These are phyloP conservation scores for Ephemerocybe angulata DNA, from an alignment of 768 basidiomycete genomes.

Conservation along the genomic window DNA sequence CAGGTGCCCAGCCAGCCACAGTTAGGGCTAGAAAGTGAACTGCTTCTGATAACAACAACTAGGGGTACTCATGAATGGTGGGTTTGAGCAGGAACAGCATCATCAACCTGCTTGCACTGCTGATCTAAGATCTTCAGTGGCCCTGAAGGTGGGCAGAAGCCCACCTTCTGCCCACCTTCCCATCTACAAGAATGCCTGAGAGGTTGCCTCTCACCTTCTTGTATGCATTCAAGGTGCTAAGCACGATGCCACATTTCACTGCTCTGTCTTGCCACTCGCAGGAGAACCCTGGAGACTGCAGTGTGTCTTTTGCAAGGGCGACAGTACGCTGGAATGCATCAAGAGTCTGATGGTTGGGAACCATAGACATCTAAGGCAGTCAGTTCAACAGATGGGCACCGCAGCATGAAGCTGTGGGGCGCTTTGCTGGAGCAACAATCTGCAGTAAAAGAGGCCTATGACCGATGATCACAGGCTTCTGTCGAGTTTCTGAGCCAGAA, in stretches of 20 bases:
- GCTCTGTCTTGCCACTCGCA: slow-evolving; percentile 28
- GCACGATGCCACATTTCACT: slow-evolving; percentile 17
- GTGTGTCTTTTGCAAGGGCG: slow-evolving; percentile 23
- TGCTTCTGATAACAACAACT: too few relatives aligned
- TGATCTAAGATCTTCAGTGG: too few relatives aligned
- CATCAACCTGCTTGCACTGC: too few relatives aligned
- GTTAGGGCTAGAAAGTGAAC: too few relatives aligned
- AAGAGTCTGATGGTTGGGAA: slow-evolving; percentile 2
- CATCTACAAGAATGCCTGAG: background rate
- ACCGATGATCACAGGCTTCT: too few relatives aligned
- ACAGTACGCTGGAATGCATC: slow-evolving; percentile 15
- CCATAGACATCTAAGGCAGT: background rate
- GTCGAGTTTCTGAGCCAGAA: too few relatives aligned
- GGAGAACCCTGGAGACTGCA: slow-evolving; percentile 16
- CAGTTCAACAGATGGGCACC: background rate
- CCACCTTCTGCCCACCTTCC: too few relatives aligned
- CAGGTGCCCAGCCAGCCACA: too few relatives aligned
- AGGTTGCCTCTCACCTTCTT: slow-evolving; percentile 20
- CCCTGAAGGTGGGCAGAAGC: too few relatives aligned
- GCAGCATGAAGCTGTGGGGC: background rate
- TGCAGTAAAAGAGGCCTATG: background rate
- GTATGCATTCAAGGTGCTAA: slow-evolving; percentile 26
- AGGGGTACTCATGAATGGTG: too few relatives aligned
- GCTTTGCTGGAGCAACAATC: background rate
- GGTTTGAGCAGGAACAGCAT: too few relatives aligned